phyloP scores from a whole-genome alignment of 495 filamentous ascomycete species.

The Oidiodendron maius region DNA sequence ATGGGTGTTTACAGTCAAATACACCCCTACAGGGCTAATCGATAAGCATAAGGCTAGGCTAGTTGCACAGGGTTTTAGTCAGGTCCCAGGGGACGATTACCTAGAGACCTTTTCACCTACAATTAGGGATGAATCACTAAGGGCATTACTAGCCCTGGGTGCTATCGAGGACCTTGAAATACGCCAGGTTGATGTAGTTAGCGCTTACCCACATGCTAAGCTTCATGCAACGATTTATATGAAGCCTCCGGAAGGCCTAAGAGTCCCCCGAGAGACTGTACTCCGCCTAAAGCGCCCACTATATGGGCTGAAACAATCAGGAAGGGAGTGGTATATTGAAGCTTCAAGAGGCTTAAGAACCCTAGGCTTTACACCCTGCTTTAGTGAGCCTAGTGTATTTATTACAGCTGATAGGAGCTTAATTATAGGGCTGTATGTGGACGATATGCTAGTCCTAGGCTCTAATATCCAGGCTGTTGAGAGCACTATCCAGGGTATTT shows the following conservation, averaged over 20 bases:
- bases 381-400: not conserved
- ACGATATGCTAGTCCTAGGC: constrained; percentile 5
- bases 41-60: not conserved
- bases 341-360: not conserved
- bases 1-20: not conserved
- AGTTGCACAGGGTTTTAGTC: constrained; percentile 1
- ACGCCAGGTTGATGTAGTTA: not conserved
- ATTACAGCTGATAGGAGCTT: not conserved
- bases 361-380: not conserved
- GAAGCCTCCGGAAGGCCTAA: not conserved
- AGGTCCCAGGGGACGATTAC: not conserved
- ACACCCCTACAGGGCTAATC: not conserved
- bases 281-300: not conserved
- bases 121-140: constrained; percentile 4
- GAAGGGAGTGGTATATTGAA: constrained; percentile 1
- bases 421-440: constrained; percentile 7
- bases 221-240: not conserved
- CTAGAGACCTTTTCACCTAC: constrained; percentile 2
- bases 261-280: not conserved
- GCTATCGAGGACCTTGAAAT: constrained; percentile 1
- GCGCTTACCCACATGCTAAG: not conserved
- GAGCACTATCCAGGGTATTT: not conserved
- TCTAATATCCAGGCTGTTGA: not conserved
- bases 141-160: not conserved
- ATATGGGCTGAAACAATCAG: constrained; percentile 1